These are phyloP conservation scores for Datura wrightii DNA, from an alignment of 257 asterid species.

Conservation along the genomic window DNA sequence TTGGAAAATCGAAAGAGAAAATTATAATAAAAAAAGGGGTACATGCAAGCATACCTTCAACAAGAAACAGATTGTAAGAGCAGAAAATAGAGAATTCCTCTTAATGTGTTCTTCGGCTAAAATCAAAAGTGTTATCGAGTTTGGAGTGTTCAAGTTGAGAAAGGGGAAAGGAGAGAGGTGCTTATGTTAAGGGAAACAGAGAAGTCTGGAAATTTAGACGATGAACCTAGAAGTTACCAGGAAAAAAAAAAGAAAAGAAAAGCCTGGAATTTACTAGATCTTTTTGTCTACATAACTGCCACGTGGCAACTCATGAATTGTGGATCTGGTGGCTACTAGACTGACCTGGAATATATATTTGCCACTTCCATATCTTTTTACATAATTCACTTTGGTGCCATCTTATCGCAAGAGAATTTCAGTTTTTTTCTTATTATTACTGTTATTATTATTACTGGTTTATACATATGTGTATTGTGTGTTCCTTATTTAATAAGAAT, in stretches of 20 bases:
- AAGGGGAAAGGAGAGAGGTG: background rate
- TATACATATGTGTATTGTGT: no score
- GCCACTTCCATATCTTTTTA: background rate
- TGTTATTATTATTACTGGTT: no score
- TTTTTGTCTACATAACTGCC: background rate
- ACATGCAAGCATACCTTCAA: conserved; percentile 14
- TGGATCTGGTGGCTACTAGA: background rate
- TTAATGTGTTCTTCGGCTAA: background rate
- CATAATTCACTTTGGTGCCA: conserved; percentile 9
- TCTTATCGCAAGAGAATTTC: no score
- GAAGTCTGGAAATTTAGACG: conserved; percentile 19
- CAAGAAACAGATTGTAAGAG: background rate
- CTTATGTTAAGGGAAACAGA: conserved; percentile 15
- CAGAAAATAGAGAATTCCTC: background rate
- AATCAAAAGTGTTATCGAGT: background rate
- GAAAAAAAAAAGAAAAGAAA: background rate
- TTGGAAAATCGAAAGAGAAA: background rate
- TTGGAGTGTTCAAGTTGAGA: background rate
- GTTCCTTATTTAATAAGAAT: no score
- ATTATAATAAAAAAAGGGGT: background rate
- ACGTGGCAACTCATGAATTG: background rate
- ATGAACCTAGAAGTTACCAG: conserved; percentile 37
- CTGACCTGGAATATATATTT: background rate
- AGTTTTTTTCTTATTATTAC: no score
- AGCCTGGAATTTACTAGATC: conserved; percentile 30